Percentiles rank a stretch among this genome's conserved stretches.
Conservation (phyloP, 495 filamentous ascomycete species). For the Penicillium coffeae region DNA sequence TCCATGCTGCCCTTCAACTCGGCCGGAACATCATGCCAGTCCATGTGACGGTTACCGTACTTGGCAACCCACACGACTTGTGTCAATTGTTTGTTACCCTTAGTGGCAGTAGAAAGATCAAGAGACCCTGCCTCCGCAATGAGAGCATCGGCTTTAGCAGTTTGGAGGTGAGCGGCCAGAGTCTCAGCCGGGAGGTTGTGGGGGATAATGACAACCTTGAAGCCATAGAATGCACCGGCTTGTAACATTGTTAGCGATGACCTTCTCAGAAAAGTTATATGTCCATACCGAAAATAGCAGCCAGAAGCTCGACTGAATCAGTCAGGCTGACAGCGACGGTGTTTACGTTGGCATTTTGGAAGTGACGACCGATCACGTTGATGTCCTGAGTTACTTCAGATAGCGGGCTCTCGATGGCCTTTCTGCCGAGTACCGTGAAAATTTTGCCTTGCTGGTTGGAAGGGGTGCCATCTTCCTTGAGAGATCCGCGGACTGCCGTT, state of each 20-base stretch:
- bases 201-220: conserved; percentile 78
- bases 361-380: conserved; percentile 74
- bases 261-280: conserved; percentile 3
- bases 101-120: conserved; percentile 68
- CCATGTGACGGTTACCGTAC: conserved; percentile 85
- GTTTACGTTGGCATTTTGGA: conserved; percentile 64
- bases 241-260: conserved; percentile 12
- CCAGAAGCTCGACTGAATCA: conserved; percentile 86
- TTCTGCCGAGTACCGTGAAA: conserved; percentile 72
- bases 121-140: conserved; percentile 85
- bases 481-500: conserved; percentile 60
- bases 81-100: conserved; percentile 63
- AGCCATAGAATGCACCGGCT: conserved; percentile 75
- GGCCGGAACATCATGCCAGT: conserved; percentile 78
- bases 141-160: conserved; percentile 70
- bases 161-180: conserved; percentile 64
- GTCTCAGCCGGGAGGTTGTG: conserved; percentile 66
- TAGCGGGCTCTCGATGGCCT: conserved; percentile 65
- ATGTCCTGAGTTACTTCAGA: conserved; percentile 78
- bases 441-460: conserved; percentile 70
- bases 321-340: conserved; percentile 87
- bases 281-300: conserved; percentile 60
- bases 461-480: conserved; percentile 54
- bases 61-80: conserved; percentile 93
- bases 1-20: conserved; percentile 66